Evolutionary conservation across 441 rosid genomes (phyloP).

Genomic region (Pelargonium fulgidum): DNA sequence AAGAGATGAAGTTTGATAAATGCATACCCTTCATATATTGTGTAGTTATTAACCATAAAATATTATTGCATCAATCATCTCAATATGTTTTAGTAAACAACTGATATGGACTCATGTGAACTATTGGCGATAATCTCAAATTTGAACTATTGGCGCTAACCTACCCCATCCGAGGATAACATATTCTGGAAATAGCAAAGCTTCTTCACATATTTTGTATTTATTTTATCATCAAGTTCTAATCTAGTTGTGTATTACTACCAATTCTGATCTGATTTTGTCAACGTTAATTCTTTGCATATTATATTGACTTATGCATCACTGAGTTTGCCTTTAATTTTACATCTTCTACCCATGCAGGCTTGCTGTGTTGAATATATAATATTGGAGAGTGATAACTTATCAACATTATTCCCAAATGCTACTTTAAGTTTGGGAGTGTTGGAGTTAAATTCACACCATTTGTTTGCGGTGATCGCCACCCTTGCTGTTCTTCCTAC

Average conservation of each 20-base stretch:
- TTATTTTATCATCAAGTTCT: background rate
- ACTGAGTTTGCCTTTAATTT: background rate
- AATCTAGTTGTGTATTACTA: background rate
- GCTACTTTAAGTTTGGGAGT: conserved; percentile 54
- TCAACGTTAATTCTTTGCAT: background rate
- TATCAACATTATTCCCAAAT: conserved; percentile 74
- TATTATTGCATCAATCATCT: background rate
- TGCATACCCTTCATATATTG: background rate
- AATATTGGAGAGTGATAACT: conserved; percentile 77
- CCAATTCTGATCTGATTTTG: background rate
- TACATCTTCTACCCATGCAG: conserved; percentile 31
- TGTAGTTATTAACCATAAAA: background rate
- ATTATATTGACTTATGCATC: background rate
- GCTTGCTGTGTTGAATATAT: conserved; percentile 88
- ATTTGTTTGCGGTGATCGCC: conserved; percentile 60
- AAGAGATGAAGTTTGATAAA: background rate
- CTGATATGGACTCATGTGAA: background rate
- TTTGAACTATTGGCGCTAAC: background rate
- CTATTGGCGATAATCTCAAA: background rate
- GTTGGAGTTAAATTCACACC: conserved; percentile 44
- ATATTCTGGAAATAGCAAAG: background rate
- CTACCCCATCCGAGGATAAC: background rate
- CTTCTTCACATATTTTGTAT: background rate
- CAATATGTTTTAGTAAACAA: background rate
- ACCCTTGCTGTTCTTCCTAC: conserved; percentile 82